Percentiles rank a stretch among this genome's conserved stretches.
Evolutionary conservation across 2,329 filamentous ascomycete genomes (phyloP).

Genomic region (Teratosphaeria epicoccoides): DNA sequence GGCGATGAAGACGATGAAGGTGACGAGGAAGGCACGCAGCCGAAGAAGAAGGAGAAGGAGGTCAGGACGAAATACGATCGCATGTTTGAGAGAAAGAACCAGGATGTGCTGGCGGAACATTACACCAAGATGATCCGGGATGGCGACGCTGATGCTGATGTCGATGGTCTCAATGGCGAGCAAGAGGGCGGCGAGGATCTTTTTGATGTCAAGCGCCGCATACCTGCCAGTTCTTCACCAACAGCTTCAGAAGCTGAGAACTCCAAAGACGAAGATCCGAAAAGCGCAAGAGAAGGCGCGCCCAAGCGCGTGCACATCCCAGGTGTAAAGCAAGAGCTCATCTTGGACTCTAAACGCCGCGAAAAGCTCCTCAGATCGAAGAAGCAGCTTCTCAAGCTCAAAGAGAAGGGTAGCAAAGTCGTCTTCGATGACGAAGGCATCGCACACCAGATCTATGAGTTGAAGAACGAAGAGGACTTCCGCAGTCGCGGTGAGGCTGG

Average conservation of each 20-base stretch:
- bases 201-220: slow-evolving; percentile 84
- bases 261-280: slow-evolving; percentile 25
- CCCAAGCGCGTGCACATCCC: slow-evolving; percentile 50
- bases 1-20: slow-evolving; percentile 47
- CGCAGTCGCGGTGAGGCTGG: slow-evolving; percentile 62
- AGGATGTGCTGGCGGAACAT: slow-evolving; percentile 88
- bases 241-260: slow-evolving; percentile 36
- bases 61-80: slow-evolving; percentile 92
- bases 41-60: slow-evolving; percentile 50
- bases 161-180: slow-evolving; percentile 23
- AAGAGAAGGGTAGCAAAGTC: slow-evolving; percentile 73
- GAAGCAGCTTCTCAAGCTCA: slow-evolving; percentile 83
- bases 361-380: slow-evolving; percentile 94
- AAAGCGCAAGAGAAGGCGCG: slow-evolving; percentile 36
- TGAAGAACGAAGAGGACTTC: slow-evolving; percentile 79
- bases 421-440: slow-evolving; percentile 89
- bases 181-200: slow-evolving; percentile 52
- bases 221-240: slow-evolving; percentile 48
- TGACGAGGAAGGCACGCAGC: slow-evolving; percentile 40
- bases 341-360: slow-evolving; percentile 88
- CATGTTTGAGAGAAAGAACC: slow-evolving; percentile 96
- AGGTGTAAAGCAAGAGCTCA: slow-evolving; percentile 56
- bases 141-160: slow-evolving; percentile 36
- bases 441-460: slow-evolving; percentile 74
- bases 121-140: slow-evolving; percentile 75